These are phyloP conservation scores for Dryadomyces quercivorus DNA, from an alignment of 2,329 filamentous ascomycete species.

Conservation along the genomic window DNA sequence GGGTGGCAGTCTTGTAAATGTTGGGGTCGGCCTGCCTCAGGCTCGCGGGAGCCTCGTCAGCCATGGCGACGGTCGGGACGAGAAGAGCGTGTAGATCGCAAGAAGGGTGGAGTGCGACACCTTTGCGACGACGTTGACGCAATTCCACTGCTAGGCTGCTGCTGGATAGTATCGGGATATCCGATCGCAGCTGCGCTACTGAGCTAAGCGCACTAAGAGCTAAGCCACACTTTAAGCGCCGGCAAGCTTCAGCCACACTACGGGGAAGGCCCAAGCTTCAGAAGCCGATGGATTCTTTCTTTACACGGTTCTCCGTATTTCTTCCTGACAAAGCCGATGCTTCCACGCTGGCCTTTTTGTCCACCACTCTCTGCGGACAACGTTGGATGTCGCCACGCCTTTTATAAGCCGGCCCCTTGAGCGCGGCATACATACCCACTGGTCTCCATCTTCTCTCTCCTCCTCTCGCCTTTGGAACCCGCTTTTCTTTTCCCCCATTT, in stretches of 20 bases:
- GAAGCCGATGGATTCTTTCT: neutral
- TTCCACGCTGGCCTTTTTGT: constrained; percentile 1
- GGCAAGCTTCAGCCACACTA: constrained; percentile 1
- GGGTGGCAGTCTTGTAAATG: constrained; percentile 58
- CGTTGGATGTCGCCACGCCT: too few relatives aligned
- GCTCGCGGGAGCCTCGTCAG: constrained; percentile 54
- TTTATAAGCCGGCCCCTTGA: too few relatives aligned
- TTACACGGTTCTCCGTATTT: neutral
- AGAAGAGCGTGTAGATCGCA: too few relatives aligned
- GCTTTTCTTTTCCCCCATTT: neutral
- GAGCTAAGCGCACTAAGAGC: too few relatives aligned
- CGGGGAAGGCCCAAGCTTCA: neutral
- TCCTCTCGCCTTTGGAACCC: neutral
- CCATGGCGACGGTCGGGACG: constrained; percentile 39
- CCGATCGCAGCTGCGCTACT: too few relatives aligned
- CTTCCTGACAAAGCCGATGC: neutral
- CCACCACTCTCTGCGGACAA: too few relatives aligned
- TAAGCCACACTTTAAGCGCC: neutral
- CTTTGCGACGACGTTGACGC: too few relatives aligned
- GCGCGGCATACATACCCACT: neutral
- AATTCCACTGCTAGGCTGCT: too few relatives aligned
- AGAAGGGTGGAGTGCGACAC: too few relatives aligned
- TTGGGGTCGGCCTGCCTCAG: constrained; percentile 73
- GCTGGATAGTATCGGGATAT: too few relatives aligned
- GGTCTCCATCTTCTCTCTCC: neutral